Base-by-base conservation (phyloP, 768 basidiomycete genomes). In the Boletus tomentosulus region DNA sequence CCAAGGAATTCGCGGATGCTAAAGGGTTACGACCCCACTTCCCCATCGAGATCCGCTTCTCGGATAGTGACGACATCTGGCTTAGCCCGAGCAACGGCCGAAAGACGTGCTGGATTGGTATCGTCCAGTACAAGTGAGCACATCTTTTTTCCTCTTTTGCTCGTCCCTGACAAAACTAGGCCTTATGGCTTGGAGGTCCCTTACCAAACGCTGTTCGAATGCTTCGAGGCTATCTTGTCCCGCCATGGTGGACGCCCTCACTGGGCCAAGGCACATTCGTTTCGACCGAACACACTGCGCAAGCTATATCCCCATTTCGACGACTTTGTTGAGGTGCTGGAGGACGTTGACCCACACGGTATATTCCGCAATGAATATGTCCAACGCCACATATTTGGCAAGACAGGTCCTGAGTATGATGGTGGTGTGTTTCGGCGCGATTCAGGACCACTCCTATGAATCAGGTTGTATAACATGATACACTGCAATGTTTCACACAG, bases 71-170 rank as follows among this genome's bases (percentile, higher is more conserved):
- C 70, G 91, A 97, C 64, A 89, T 97, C 49, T 98, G 92, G 92
- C 77, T 99, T 31, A 92, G 89, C 67, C 97, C 97, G 2, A 87
- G 87, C 64, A 83, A 82, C 65, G 86, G 86, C 49, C 79, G 83
- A 53, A 75, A 73, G 66, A 94, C 89, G 8, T 89, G 86, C 61
- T 99, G 94, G 89, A 91, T 99, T 55, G 97, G 97, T n/a, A 84
- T 98, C 49, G 83, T 97, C n/a, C 92, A 95, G 65, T 99, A 86
- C 76, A 92, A 92, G 96, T 98, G 54, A 64, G 89, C 13, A 72
- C 43, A 44, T 43, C 42, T 38, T 39, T 49, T 39, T 42, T 4
- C 25, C 16, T 7, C 13, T 49, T 41, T 46, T 19, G 48, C 27
- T 50, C 46, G 34, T 57, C 48, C 46, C 55, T 59, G 44, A 58